Conservation (phyloP, 257 asterid species). For the Lycium barbarum region DNA sequence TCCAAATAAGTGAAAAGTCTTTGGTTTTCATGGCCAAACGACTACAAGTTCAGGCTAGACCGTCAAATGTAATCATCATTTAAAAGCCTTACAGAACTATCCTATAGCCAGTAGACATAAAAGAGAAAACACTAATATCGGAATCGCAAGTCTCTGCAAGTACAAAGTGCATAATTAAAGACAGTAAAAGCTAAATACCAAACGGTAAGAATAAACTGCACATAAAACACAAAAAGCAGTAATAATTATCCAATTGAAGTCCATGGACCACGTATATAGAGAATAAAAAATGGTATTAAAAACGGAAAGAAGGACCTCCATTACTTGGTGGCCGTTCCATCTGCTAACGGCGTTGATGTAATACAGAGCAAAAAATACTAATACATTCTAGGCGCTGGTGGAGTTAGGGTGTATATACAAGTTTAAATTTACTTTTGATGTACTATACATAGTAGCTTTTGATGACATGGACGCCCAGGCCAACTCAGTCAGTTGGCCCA, state of each 20-base stretch:
- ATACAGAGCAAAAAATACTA: neutral
- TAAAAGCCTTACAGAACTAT: too few relatives aligned
- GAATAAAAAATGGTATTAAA: constrained; percentile 33
- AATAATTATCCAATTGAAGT: neutral
- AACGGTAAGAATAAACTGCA: neutral
- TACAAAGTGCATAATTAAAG: neutral
- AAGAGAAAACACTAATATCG: neutral
- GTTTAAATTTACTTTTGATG: too few relatives aligned
- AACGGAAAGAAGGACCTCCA: constrained; percentile 94
- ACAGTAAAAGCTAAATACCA: neutral
- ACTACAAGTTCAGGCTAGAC: too few relatives aligned
- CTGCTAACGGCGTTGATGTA: constrained; percentile 27
- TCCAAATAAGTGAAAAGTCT: too few relatives aligned
- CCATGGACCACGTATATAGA: neutral
- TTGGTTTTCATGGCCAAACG: too few relatives aligned
- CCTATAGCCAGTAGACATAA: neutral
- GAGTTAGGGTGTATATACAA: too few relatives aligned
- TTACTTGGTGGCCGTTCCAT: constrained; percentile 97
- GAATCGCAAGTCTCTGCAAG: neutral
- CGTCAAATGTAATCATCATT: too few relatives aligned
- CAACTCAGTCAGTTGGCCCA: too few relatives aligned
- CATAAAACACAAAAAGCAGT: neutral
- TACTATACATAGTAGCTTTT: too few relatives aligned
- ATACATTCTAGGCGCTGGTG: too few relatives aligned
- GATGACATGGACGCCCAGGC: too few relatives aligned